Evolutionary conservation across 2,329 filamentous ascomycete genomes (phyloP).

Genomic region (Xylariaceae sp.): DNA sequence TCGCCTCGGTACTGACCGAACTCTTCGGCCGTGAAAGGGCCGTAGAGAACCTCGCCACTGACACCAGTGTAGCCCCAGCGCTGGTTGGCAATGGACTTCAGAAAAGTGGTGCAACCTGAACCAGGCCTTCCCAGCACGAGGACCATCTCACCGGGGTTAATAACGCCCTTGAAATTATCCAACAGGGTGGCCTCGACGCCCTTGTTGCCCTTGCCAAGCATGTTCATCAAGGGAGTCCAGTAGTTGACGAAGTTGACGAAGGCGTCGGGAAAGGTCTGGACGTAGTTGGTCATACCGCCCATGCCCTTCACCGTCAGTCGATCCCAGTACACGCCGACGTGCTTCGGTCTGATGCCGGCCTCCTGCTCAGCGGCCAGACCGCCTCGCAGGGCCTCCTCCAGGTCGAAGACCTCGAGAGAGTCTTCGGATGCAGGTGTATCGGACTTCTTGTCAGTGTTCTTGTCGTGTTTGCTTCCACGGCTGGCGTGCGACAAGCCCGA

Average conservation of each 20-base stretch:
- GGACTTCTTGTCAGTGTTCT: conserved; percentile 45
- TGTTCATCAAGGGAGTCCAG: conserved; percentile 52
- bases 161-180: conserved; percentile 61
- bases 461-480: conserved; percentile 29
- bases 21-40: conserved; percentile 61
- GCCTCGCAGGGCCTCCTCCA: conserved; percentile 67
- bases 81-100: conserved; percentile 62
- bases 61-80: conserved; percentile 48
- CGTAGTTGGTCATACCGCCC: conserved; percentile 66
- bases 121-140: conserved; percentile 74
- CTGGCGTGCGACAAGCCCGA: conserved; percentile 49
- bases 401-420: conserved; percentile 58
- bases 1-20: conserved; percentile 75
- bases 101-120: conserved; percentile 62
- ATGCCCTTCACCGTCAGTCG: conserved; percentile 67
- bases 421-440: conserved; percentile 35
- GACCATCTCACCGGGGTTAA: conserved; percentile 81
- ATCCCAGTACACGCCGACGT: conserved; percentile 75
- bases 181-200: conserved; percentile 67
- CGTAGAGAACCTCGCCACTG: conserved; percentile 66
- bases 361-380: conserved; percentile 63
- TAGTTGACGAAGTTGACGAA: conserved; percentile 72
- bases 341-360: conserved; percentile 73
- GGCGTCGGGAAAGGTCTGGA: conserved; percentile 69
- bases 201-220: conserved; percentile 61